These are phyloP conservation scores for Casuarina glauca DNA, from an alignment of 306 rosid genomes.

Conservation along the genomic window DNA sequence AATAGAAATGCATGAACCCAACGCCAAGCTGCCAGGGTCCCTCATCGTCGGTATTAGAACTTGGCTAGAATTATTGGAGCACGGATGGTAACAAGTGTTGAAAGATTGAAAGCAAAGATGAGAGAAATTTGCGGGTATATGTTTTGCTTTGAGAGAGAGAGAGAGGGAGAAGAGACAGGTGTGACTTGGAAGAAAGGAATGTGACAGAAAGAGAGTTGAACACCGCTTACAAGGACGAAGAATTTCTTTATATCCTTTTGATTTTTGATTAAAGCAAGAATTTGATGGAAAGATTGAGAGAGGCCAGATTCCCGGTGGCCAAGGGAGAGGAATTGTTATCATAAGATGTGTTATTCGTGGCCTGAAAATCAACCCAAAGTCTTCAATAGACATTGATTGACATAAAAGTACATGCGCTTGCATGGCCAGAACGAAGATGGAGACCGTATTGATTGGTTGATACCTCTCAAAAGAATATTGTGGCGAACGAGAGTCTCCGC, in stretches of 20 bases:
- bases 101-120: conserved; percentile 42
- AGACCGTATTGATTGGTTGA: background rate
- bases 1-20: conserved; percentile 19
- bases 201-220: background rate
- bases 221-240: background rate
- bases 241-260: background rate
- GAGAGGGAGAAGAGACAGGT: background rate
- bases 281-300: conserved; percentile 25
- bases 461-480: conserved; percentile 43
- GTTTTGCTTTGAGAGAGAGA: conserved; percentile 18
- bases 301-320: conserved; percentile 44
- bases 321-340: conserved; percentile 19
- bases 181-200: background rate
- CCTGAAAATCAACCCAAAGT: background rate
- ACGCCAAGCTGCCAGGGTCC: conserved; percentile 39
- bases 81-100: conserved; percentile 36
- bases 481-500: conserved; percentile 74
- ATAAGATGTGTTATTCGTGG: conserved; percentile 1
- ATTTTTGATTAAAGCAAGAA: conserved; percentile 1
- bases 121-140: conserved; percentile 27
- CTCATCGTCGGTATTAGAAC: conserved; percentile 27
- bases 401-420: background rate
- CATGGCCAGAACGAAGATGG: conserved; percentile 1
- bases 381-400: background rate
- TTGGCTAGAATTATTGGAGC: conserved; percentile 47